phyloP scores from a whole-genome alignment of 345 rosid genomes.

The Populus simonii region DNA sequence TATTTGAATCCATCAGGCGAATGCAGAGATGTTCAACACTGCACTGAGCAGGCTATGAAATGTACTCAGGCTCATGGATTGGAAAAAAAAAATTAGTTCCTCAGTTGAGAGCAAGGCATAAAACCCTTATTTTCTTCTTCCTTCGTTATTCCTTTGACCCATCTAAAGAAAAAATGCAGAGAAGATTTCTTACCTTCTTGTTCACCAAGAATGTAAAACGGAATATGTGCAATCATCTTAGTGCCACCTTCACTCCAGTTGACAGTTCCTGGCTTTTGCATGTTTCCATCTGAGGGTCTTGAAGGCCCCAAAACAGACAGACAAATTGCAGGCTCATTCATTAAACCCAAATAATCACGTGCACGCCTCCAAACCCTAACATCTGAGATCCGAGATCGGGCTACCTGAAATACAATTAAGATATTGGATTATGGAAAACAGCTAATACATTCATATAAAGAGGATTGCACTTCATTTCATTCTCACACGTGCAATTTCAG shows the following conservation, averaged over 20 bases:
- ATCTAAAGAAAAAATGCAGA: not conserved
- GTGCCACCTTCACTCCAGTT: conserved; percentile 78
- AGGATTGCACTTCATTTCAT: not conserved
- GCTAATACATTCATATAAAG: not conserved
- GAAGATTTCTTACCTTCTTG: conserved; percentile 56
- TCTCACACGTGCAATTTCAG: not conserved
- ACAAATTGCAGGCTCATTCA: conserved; percentile 77
- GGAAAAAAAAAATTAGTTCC: too few species aligned
- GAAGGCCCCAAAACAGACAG: conserved; percentile 79
- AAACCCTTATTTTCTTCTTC: not conserved
- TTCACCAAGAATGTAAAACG: conserved; percentile 79
- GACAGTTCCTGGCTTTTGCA: conserved; percentile 60
- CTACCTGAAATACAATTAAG: conserved; percentile 47
- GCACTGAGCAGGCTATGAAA: too few species aligned
- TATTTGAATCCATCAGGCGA: too few species aligned
- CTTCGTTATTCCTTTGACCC: too few species aligned
- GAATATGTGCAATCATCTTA: conserved; percentile 68
- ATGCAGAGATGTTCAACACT: too few species aligned
- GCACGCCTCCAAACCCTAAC: conserved; percentile 78
- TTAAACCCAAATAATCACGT: conserved; percentile 77
- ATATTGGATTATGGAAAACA: not conserved
- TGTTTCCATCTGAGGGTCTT: conserved; percentile 41
- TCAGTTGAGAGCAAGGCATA: too few species aligned
- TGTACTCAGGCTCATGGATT: too few species aligned
- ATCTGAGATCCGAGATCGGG: conserved; percentile 83